A percentile compares a stretch with the other conserved stretches of the same genome.
Evolutionary conservation across 148 eudicot genomes (phyloP).

Genomic region (Rhododendron kiyosumense): DNA sequence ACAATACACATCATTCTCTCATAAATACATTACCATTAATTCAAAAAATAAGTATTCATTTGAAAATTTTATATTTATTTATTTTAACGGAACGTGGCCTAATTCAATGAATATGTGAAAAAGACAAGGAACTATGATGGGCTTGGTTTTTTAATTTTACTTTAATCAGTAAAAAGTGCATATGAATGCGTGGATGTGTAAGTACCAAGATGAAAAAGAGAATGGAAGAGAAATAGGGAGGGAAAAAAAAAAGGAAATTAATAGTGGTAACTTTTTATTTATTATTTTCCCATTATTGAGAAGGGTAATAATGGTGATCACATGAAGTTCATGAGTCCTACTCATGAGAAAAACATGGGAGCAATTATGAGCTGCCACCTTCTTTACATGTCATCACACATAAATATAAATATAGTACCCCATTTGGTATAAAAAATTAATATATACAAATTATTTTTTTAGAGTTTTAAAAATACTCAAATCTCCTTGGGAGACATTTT

Average conservation of each 20-base stretch:
- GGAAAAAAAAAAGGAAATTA: background rate
- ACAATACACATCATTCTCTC: no score
- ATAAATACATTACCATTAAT: no score
- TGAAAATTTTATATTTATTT: no score
- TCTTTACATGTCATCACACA: background rate
- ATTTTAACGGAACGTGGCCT: no score
- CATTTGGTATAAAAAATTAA: no score
- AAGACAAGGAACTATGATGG: slow-evolving; percentile 14
- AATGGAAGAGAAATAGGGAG: background rate
- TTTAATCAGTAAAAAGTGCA: slow-evolving; percentile 24
- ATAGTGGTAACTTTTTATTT: background rate
- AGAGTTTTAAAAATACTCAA: no score
- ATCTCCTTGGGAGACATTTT: no score
- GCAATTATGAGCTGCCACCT: slow-evolving; percentile 31
- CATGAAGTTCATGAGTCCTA: slow-evolving; percentile 43
- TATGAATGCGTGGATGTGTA: slow-evolving; percentile 16
- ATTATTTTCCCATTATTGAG: slow-evolving; percentile 20
- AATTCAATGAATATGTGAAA: background rate
- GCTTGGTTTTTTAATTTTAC: slow-evolving; percentile 6
- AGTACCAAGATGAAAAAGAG: slow-evolving; percentile 1
- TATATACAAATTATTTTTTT: no score
- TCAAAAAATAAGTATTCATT: no score
- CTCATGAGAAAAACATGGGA: slow-evolving; percentile 39
- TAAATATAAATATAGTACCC: background rate
- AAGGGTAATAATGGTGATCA: slow-evolving; percentile 66